Conservation (phyloP, 306 rosid genomes). For the Quercus alba region DNA sequence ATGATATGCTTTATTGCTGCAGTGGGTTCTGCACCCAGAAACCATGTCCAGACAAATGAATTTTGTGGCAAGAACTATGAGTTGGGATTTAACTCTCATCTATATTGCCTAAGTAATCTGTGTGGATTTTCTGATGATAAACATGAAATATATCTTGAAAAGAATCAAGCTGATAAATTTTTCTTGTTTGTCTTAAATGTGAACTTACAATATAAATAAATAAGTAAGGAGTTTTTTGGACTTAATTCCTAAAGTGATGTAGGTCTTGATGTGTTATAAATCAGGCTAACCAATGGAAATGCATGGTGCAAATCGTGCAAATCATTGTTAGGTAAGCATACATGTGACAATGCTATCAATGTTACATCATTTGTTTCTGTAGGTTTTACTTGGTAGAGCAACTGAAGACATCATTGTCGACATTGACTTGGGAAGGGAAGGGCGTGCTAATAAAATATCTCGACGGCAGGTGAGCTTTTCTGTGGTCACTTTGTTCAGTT, state of each 20-base stretch:
- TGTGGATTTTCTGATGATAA: neutral
- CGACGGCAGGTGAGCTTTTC: slow-evolving; percentile 75
- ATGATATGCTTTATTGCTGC: neutral
- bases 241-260: neutral
- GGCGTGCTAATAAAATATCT: slow-evolving; percentile 69
- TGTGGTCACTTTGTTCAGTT: neutral
- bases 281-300: slow-evolving; percentile 13
- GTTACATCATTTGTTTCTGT: slow-evolving; percentile 13
- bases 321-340: slow-evolving; percentile 4
- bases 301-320: slow-evolving; percentile 20
- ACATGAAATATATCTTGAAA: neutral
- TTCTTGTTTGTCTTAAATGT: neutral
- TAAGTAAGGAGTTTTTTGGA: neutral
- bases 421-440: slow-evolving; percentile 85
- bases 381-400: slow-evolving; percentile 95
- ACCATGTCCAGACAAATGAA: slow-evolving; percentile 3
- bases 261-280: slow-evolving; percentile 5
- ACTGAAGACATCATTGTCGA: slow-evolving; percentile 66
- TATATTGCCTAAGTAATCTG: neutral
- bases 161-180: neutral
- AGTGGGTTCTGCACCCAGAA: neutral
- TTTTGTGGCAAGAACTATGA: slow-evolving; percentile 3
- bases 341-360: slow-evolving; percentile 15
- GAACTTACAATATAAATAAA: neutral
- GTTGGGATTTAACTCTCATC: neutral